phyloP scores from a whole-genome alignment of 768 basidiomycete genomes.

The Tephrocybe rancida region DNA sequence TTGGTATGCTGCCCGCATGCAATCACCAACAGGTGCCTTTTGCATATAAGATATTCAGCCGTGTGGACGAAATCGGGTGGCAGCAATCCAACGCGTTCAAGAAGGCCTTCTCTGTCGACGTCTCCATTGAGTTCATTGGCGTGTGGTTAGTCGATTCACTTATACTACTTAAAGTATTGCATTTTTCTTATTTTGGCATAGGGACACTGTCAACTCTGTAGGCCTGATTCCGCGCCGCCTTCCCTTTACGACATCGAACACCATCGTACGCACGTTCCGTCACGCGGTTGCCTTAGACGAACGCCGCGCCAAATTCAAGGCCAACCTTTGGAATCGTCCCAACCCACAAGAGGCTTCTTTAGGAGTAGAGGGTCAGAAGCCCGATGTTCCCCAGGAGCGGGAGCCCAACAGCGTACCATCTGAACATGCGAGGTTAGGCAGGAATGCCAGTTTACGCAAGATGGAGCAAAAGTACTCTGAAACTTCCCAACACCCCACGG shows the following conservation, averaged over 20 bases:
- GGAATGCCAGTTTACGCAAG: neutral
- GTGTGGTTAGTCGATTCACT: slow-evolving; percentile 32
- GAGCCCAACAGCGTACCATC: neutral
- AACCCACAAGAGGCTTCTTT: slow-evolving; percentile 5
- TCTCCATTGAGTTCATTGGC: slow-evolving; percentile 23
- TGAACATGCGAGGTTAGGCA: neutral
- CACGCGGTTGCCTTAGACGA: slow-evolving; percentile 61
- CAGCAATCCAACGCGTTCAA: slow-evolving; percentile 42
- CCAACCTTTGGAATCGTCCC: slow-evolving; percentile 37
- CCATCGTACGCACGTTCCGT: slow-evolving; percentile 47
- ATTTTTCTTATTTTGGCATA: slow-evolving; percentile 25
- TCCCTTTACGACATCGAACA: slow-evolving; percentile 53
- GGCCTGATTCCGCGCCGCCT: slow-evolving; percentile 49
- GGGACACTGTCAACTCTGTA: slow-evolving; percentile 61
- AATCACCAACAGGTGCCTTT: slow-evolving; percentile 61
- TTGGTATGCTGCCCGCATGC: slow-evolving; percentile 57
- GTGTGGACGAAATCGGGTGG: slow-evolving; percentile 25
- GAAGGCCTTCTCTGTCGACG: slow-evolving; percentile 46
- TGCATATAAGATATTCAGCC: slow-evolving; percentile 60
- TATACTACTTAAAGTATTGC: slow-evolving; percentile 48
- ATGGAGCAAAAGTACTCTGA: slow-evolving; percentile 4
- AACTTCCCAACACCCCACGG: too few species aligned
- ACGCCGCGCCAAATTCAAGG: slow-evolving; percentile 51
- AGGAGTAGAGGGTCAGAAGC: slow-evolving; percentile 7
- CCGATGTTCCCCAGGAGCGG: neutral